Evolutionary conservation across 2,329 filamentous ascomycete genomes (phyloP).

Genomic region (Aspergillus tubingensis): DNA sequence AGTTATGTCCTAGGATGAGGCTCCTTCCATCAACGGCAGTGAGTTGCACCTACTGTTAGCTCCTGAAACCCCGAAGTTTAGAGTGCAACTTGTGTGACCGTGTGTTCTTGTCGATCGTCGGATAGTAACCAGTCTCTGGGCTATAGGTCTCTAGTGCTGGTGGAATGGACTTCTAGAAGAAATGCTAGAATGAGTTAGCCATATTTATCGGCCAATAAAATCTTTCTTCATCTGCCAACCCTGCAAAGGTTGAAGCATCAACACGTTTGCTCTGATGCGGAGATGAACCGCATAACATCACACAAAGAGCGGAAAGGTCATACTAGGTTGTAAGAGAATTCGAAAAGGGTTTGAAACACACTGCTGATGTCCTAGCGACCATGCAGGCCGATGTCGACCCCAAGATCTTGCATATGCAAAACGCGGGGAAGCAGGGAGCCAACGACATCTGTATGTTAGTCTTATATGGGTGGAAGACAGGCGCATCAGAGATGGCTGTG

Average conservation of each 20-base stretch:
- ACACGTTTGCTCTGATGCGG: too few relatives aligned
- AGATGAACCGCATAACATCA: not conserved
- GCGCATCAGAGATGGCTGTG: not conserved
- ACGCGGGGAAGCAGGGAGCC: not conserved
- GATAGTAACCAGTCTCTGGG: not conserved
- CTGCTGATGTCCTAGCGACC: not conserved
- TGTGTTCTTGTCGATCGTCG: not conserved
- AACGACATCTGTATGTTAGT: not conserved
- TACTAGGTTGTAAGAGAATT: not conserved
- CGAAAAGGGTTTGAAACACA: not conserved
- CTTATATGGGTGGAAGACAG: not conserved
- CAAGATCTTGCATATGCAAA: not conserved
- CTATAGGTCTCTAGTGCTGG: not conserved
- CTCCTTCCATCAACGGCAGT: not conserved
- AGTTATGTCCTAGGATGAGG: not conserved
- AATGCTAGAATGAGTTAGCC: not conserved
- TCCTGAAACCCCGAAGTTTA: not conserved
- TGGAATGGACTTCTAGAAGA: not conserved
- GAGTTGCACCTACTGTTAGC: not conserved
- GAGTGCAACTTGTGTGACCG: not conserved
- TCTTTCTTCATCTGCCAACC: not conserved
- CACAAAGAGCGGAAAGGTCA: not conserved
- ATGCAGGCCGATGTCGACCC: not conserved
- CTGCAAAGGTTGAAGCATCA: not conserved
- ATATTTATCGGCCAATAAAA: not conserved